Conservation (phyloP, 2,329 filamentous ascomycete species). For the Coniochaeta sp. region DNA sequence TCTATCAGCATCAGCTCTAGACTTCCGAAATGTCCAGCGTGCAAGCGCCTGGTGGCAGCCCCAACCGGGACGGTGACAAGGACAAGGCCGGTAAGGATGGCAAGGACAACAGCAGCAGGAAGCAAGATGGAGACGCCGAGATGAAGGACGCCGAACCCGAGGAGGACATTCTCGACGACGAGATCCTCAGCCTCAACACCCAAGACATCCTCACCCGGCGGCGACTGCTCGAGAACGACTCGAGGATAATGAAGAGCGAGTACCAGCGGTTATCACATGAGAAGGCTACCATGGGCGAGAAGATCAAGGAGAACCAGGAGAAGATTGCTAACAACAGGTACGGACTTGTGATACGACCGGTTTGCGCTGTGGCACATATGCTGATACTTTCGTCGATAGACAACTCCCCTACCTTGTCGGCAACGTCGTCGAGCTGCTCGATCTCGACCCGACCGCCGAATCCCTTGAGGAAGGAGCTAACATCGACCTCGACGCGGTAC, state of each 20-base stretch:
- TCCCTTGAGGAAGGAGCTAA: constrained; percentile 97
- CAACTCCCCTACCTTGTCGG: constrained; percentile 98
- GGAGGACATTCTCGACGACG: constrained; percentile 80
- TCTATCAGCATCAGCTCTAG: background rate
- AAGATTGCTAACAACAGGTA: constrained; percentile 99
- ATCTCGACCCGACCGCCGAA: constrained; percentile 92
- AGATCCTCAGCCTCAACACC: constrained; percentile 89
- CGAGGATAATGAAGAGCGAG: constrained; percentile 98
- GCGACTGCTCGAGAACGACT: constrained; percentile 92
- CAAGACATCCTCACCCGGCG: constrained; percentile 88
- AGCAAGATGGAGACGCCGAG: constrained; percentile 67
- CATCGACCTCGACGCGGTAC: constrained; percentile 93
- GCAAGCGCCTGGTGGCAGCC: constrained; percentile 85
- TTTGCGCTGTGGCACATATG: constrained; percentile 1
- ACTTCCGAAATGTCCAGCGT: constrained; percentile 67
- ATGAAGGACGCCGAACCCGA: constrained; percentile 79
- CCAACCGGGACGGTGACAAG: constrained; percentile 69
- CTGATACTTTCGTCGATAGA: constrained; percentile 37
- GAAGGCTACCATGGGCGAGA: constrained; percentile 92
- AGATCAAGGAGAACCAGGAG: constrained; percentile 98
- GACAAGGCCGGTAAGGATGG: constrained; percentile 40
- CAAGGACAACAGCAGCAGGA: constrained; percentile 47
- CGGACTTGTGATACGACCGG: constrained; percentile 16
- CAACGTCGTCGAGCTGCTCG: constrained; percentile 94
- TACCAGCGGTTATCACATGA: constrained; percentile 90